Conservation (phyloP, 208 protist genomes). For the Balamuthia mandrillaris region DNA sequence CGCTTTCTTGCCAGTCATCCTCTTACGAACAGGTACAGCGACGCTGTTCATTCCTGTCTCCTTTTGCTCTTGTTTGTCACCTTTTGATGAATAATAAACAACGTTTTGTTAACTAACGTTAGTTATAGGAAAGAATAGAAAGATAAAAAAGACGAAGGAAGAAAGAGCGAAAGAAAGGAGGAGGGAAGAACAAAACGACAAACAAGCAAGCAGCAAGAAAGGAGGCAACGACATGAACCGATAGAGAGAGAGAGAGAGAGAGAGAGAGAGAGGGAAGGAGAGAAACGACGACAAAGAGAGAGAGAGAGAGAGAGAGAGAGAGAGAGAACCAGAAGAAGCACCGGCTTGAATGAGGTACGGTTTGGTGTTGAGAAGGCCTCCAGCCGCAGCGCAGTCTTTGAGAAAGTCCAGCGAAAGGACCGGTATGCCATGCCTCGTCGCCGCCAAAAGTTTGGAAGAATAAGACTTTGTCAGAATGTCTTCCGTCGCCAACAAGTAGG, state of each 20-base stretch:
- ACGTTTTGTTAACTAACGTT: no score
- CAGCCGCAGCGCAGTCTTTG: slow-evolving; percentile 1
- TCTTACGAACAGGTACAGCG: background rate
- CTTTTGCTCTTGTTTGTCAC: background rate
- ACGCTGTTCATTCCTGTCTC: background rate
- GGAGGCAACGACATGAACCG: no score
- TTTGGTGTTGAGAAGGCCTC: background rate
- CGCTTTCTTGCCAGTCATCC: background rate
- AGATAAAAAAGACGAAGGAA: no score
- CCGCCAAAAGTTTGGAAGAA: slow-evolving; percentile 1
- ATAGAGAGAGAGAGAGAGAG: no score
- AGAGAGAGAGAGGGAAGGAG: no score
- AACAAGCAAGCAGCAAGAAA: no score
- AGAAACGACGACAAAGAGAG: no score
- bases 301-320: no score
- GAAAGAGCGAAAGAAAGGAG: no score
- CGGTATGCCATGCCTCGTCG: background rate
- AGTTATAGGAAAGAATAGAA: no score
- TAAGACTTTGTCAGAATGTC: slow-evolving; percentile 18
- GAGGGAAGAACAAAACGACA: no score
- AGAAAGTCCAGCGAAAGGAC: slow-evolving; percentile 20
- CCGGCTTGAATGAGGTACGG: background rate
- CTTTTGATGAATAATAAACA: no score
- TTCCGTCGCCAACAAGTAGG: background rate
- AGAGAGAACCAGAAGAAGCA: background rate